Evolutionary conservation across 345 rosid species (phyloP).

Genomic region (Citrus sinensis): DVS_A1.0 CM039165.1:30833501-30834000

Average conservation of each 20-base stretch:
- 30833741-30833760: not conserved
- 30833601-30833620: constrained; percentile 37
- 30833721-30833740: constrained; percentile 36
- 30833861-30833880: constrained; percentile 58
- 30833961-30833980: not conserved
- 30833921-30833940: no score
- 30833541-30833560: no score
- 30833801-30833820: not conserved
- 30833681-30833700: constrained; percentile 42
- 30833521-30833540: no score
- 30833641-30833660: constrained; percentile 77
- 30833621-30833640: constrained; percentile 75
- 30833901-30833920: not conserved
- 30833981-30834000: not conserved
- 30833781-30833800: not conserved
- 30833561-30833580: no score
- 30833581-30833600: not conserved
- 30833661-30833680: constrained; percentile 55
- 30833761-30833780: no score
- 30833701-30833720: constrained; percentile 9
- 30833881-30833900: constrained; percentile 39
- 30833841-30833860: constrained; percentile 31
- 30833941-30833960: not conserved
- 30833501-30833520: constrained; percentile 51
- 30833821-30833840: not conserved